phyloP scores from a whole-genome alignment of 1,284 basidiomycete species.

The Cutaneotrichosporon arboriforme region DNA sequence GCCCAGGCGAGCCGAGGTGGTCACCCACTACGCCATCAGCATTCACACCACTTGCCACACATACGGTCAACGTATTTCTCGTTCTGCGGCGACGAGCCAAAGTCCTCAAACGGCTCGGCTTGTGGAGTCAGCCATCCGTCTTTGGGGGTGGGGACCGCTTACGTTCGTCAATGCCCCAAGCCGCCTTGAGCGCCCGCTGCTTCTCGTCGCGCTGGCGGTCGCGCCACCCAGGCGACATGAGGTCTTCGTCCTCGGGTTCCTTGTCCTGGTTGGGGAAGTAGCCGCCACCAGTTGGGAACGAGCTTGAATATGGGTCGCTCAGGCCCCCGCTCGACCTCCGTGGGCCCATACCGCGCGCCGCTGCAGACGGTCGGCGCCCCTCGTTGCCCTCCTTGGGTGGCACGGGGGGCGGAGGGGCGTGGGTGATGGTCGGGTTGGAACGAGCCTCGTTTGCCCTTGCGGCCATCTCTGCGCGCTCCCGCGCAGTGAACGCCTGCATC shows the following conservation, averaged over 20 bases:
- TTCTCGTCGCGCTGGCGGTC: conserved; percentile 43
- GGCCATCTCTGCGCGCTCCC: conserved; percentile 4
- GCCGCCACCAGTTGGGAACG: conserved; percentile 41
- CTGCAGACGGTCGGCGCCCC: conserved; percentile 2
- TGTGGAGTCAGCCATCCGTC: conserved; percentile 18
- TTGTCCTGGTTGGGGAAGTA: conserved; percentile 37
- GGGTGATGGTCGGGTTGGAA: conserved; percentile 1
- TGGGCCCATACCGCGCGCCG: conserved; percentile 6
- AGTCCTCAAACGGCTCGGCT: conserved; percentile 49
- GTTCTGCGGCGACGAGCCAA: conserved; percentile 40
- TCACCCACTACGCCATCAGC: conserved; percentile 21
- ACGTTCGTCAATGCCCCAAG: conserved; percentile 49
- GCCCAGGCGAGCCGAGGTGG: conserved; percentile 11
- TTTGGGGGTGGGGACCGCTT: conserved; percentile 15
- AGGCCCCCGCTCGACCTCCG: conserved; percentile 38
- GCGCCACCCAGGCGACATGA: conserved; percentile 31
- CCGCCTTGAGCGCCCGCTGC: conserved; percentile 44
- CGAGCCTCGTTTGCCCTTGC: not conserved
- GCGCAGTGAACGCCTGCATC: conserved; percentile 41
- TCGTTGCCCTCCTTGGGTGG: conserved; percentile 1
- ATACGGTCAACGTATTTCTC: conserved; percentile 18
- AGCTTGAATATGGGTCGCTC: conserved; percentile 45
- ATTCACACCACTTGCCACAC: not conserved
- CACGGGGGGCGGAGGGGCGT: conserved; percentile 2
- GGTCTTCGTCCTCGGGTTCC: conserved; percentile 26